These are phyloP conservation scores for Sclerotinia glacialis DNA, from an alignment of 2,329 filamentous ascomycete genomes.

Conservation along the genomic window DNA sequence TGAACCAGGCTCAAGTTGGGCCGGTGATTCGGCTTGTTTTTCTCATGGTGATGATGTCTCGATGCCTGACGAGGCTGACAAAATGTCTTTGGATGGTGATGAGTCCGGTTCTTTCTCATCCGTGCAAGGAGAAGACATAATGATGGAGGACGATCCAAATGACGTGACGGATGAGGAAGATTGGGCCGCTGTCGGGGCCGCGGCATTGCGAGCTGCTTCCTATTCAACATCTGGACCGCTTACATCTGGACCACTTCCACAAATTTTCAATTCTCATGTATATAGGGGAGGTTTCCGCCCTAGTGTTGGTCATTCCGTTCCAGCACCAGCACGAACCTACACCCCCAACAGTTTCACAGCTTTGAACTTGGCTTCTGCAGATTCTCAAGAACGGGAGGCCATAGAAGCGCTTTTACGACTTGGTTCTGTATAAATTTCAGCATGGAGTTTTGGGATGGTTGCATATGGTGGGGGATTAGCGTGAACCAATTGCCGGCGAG, in stretches of 20 bases:
- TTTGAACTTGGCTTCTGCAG: constrained; percentile 44
- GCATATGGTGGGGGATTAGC: constrained; percentile 32
- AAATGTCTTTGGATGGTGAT: constrained; percentile 85
- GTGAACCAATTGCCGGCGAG: constrained; percentile 39
- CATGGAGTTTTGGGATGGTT: constrained; percentile 35
- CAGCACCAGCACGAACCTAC: constrained; percentile 44
- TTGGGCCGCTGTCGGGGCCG: constrained; percentile 86
- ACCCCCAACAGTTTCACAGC: constrained; percentile 48
- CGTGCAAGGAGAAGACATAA: constrained; percentile 63
- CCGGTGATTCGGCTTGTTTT: constrained; percentile 70
- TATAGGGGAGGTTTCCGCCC: constrained; percentile 43
- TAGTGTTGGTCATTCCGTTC: constrained; percentile 35
- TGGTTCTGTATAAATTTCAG: constrained; percentile 64
- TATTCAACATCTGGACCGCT: constrained; percentile 57
- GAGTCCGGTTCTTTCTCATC: constrained; percentile 69
- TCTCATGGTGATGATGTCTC: constrained; percentile 65
- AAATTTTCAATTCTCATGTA: constrained; percentile 46
- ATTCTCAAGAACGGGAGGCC: constrained; percentile 76
- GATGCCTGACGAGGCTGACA: constrained; percentile 84
- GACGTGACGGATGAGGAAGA: constrained; percentile 95
- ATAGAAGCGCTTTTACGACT: constrained; percentile 78
- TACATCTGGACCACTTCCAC: constrained; percentile 40
- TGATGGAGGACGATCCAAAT: constrained; percentile 71
- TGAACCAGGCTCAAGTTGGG: constrained; percentile 58
- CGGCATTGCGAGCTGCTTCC: constrained; percentile 69